phyloP scores from a whole-genome alignment of 1,284 basidiomycete genomes.

The Acaromyces ingoldii region DNA sequence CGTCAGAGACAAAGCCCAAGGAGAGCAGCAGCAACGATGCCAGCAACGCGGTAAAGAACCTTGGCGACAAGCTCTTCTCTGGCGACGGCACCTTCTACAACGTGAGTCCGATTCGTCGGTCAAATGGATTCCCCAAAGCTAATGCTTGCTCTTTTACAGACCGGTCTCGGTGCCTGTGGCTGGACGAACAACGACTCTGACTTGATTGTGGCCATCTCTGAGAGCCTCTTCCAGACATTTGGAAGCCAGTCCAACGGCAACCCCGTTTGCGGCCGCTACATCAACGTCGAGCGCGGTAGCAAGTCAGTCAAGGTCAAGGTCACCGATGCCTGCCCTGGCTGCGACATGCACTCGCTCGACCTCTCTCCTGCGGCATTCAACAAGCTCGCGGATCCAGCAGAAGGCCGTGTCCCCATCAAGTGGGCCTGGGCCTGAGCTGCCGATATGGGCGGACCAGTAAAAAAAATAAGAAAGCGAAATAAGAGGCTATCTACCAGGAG shows the following conservation, averaged over 20 bases:
- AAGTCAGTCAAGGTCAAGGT: too few relatives aligned
- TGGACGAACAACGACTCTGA: conserved; percentile 28
- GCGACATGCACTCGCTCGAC: too few relatives aligned
- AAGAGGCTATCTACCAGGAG: too few relatives aligned
- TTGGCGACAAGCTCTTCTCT: background rate
- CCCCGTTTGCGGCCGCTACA: too few relatives aligned
- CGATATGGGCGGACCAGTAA: too few relatives aligned
- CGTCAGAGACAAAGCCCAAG: conserved; percentile 18
- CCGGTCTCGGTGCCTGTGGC: conserved; percentile 43
- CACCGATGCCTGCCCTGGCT: too few relatives aligned
- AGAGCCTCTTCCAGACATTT: conserved; percentile 28
- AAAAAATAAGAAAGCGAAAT: too few relatives aligned
- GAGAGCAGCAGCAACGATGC: conserved; percentile 9
- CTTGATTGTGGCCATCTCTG: conserved; percentile 42
- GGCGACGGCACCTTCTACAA: conserved; percentile 2
- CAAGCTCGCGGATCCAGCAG: too few relatives aligned
- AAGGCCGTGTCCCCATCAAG: too few relatives aligned
- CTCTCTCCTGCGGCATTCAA: too few relatives aligned
- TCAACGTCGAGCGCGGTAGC: too few relatives aligned
- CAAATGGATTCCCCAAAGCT: background rate
- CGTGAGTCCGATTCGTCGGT: background rate
- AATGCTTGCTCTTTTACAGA: background rate
- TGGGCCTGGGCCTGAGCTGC: too few relatives aligned
- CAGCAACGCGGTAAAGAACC: background rate
- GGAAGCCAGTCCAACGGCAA: conserved; percentile 21